Evolutionary conservation across 257 asterid genomes (phyloP).

Genomic region (Osmanthus fragrans): DNA sequence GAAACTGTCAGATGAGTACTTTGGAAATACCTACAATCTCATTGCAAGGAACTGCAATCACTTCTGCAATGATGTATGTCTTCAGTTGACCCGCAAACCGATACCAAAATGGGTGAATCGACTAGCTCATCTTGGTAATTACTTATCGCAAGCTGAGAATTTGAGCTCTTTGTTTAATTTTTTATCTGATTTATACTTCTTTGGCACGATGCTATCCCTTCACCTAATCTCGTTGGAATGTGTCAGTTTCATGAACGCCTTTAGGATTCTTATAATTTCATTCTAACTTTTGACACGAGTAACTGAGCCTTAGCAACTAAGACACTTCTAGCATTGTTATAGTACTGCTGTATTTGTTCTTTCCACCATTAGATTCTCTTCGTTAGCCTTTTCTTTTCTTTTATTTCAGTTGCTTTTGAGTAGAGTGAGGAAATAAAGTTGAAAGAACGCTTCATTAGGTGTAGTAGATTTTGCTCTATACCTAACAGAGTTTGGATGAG

Average conservation of each 20-base stretch:
- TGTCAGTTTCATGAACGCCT: neutral
- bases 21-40: conserved; percentile 64
- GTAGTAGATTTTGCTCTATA: neutral
- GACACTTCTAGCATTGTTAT: neutral
- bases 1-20: conserved; percentile 60
- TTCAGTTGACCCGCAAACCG: conserved; percentile 54
- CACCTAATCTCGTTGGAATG: neutral
- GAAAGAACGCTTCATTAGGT: neutral
- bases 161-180: neutral
- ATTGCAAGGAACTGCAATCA: conserved; percentile 74
- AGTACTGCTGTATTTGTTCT: neutral
- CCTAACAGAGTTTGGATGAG: neutral
- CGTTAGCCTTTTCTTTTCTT: conserved; percentile 10
- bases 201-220: neutral
- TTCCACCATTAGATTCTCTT: neutral
- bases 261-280: neutral
- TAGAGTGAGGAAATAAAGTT: neutral
- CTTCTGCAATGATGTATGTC: conserved; percentile 60
- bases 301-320: neutral
- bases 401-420: conserved; percentile 5
- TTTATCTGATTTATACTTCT: neutral
- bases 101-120: conserved; percentile 80
- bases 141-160: conserved; percentile 15
- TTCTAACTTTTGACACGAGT: neutral
- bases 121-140: conserved; percentile 68